Base-by-base conservation (phyloP, 2,329 filamentous ascomycete genomes). In the Arthrobotrys megalospora region DNA sequence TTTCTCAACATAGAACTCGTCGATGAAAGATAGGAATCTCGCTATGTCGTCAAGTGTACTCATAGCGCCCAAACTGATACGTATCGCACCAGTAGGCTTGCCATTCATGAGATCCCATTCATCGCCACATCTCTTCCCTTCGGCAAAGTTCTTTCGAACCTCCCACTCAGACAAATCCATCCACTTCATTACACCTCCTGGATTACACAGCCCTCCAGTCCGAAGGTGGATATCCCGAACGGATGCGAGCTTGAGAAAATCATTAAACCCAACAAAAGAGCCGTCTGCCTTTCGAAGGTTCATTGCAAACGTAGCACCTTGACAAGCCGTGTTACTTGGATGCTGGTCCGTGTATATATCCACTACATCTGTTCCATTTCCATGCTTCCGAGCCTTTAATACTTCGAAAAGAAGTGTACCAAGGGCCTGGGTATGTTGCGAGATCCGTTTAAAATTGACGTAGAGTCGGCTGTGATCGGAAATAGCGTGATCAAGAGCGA, bases 131-230 rank as follows among this genome's bases (percentile, higher is more conserved):
- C 93, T 89, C 82, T 94, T 90, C 0, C 96, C 96, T 1, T 91
- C 89, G 0, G 92, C 93, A 82, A 96, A 97, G 83, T 97, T 97
- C 75, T 88, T 88, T 81, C 88, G 91, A 88, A 97, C 91, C 82
- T 98, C 94, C 89, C 91, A 92, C 0, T 93, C 90, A 55, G 91
- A 88, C 65, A 97, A 87, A 1, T 87, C 86, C n/a, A 98, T 87
- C 19, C 90, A 89, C 0, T 88, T 87, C 12, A 94, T 91, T 73
- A 97, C 89, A 0, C 94, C 94, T 8, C 94, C 96, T 0, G 96
- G 95, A 81, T 97, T 97, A 85, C 96, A 99, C 0, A 97, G 87
- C 0, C 93, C 92, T 4, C 96, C 96, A 0, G 93, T 97, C 43
- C 96, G 90, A 16, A 98, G 85, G 82, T 97, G 93, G 48, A 98